Base-by-base conservation (phyloP, 331 rosid species). In the Malus hybrid region DNA sequence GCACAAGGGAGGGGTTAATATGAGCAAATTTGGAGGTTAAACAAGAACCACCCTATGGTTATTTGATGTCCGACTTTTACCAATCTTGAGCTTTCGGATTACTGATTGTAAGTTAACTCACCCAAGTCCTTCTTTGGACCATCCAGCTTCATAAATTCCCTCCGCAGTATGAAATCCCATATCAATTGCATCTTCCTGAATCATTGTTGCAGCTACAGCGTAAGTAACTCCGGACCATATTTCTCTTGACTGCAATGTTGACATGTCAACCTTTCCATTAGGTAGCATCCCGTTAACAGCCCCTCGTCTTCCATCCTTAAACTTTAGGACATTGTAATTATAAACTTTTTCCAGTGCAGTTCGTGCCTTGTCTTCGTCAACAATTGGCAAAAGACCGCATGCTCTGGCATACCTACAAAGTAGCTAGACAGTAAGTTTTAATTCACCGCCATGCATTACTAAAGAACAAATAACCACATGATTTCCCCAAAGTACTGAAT, bases 191-290 rank as follows among this genome's bases (percentile, higher is more conserved):
- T 88, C 85, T 85, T 94, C 97, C 66, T 94, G 95, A 83, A 94
- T 90, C 98, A 94, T 91, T 24, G 95, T 77, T 70, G 98, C 98
- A 81, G 98, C 98, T 77, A 91, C 75, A 34, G 89, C 96, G 28
- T 94, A 94, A 22, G 98, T 94, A 46, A 91, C 97, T 75, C 98
- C 98, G 0, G 98, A 79, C 98, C 98, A 94, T 89, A 94, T 88
- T 90, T 94, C 98, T 80, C 92, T 84, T 2, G 97, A 94, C 80
- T 94, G 97, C 95, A 94, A 29, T 1, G 95, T 33, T 8, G 96
- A 74, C 82, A 78, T 82, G 85, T 94, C 98, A 65, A 91, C 93
- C 42, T 69, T 84, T 78, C 98, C 98, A 85, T 94, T 79, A 52
- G 98, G 95, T 44, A 94, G 81, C 98, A 94, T 94, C 72, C 97